Evolutionary conservation across 2,329 filamentous ascomycete species (phyloP), one percentile per base, ranked within the genome.

Genomic region (Sclerotinia sclerotiorum): DNA sequence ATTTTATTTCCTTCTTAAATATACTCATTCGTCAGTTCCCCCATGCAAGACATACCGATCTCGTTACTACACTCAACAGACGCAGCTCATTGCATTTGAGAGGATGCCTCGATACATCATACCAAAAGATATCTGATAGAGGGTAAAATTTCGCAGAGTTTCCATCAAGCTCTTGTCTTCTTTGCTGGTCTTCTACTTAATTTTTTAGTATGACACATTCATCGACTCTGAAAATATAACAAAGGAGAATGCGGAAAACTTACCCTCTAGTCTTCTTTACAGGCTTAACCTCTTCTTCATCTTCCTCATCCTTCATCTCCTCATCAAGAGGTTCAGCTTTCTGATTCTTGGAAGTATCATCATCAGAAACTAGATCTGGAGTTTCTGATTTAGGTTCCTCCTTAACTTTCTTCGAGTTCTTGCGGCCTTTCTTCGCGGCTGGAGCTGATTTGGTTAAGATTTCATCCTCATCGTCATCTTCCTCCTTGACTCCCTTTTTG

Each of bases 401-500:
- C 8, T 67, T 62, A 24, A 52, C 46, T 42, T 67, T 61, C 65
- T 51, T 49, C 5, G 58, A 13, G 10, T 54, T 52, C 39, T n/a
- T 46, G 5, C 32, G 7, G 27, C 29, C 54, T n/a, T 27, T 29
- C 35, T 44, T 67, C 3, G 48, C 24, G 1, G 15, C n/a, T 54
- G 58, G 29, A 19, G 15, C n/a, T 35, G 46, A 5, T 35, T 61
- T 62, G 35, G 65, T 67, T 8, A 62, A 6, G 24, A 67, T 51
- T 19, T 67, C 65, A 51, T 61, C 35, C 2, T 67, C 65, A 10
- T 67, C 65, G n/a, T 58, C 54, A 19, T 65, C 52, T 42, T 60
- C 55, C 17, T 17, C n/a, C n/a, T 51, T 57, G 46, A 60, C 44
- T n/a, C 56, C 39, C 15, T 65, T 65, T 27, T 66, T 60, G 15